A percentile compares a stretch with the other conserved stretches of the same genome.
These are phyloP conservation scores for Acer yangbiense DNA, from an alignment of 345 rosid species.

Conservation along the genomic window DNA sequence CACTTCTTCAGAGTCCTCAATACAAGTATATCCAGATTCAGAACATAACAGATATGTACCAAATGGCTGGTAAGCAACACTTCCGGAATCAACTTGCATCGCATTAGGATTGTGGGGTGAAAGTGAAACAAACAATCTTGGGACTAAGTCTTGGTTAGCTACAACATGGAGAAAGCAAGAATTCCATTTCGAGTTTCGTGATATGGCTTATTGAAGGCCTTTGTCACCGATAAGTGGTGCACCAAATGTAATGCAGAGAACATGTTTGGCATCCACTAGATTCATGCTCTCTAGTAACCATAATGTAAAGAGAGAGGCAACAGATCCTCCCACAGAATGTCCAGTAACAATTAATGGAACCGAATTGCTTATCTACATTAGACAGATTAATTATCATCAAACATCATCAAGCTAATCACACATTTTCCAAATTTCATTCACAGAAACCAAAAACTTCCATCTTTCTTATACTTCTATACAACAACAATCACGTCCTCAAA, in stretches of 20 bases:
- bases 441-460: neutral
- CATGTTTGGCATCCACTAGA: constrained; percentile 20
- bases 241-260: constrained; percentile 76
- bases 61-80: constrained; percentile 43
- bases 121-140: constrained; percentile 27
- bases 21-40: constrained; percentile 38
- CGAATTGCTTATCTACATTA: neutral
- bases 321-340: constrained; percentile 57
- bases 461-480: neutral
- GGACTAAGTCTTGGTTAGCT: constrained; percentile 38
- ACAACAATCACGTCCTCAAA: neutral
- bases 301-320: constrained; percentile 72
- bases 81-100: neutral
- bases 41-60: constrained; percentile 58
- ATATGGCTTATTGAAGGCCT: constrained; percentile 37
- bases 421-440: neutral
- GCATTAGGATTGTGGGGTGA: constrained; percentile 4
- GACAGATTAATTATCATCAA: neutral
- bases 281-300: constrained; percentile 50
- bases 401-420: neutral
- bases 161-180: constrained; percentile 62
- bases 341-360: constrained; percentile 56
- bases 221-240: constrained; percentile 54
- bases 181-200: constrained; percentile 35
- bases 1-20: constrained; percentile 50